phyloP scores from a whole-genome alignment of 2,329 filamentous ascomycete genomes.

The Alternaria novae-zelandiae region DNA sequence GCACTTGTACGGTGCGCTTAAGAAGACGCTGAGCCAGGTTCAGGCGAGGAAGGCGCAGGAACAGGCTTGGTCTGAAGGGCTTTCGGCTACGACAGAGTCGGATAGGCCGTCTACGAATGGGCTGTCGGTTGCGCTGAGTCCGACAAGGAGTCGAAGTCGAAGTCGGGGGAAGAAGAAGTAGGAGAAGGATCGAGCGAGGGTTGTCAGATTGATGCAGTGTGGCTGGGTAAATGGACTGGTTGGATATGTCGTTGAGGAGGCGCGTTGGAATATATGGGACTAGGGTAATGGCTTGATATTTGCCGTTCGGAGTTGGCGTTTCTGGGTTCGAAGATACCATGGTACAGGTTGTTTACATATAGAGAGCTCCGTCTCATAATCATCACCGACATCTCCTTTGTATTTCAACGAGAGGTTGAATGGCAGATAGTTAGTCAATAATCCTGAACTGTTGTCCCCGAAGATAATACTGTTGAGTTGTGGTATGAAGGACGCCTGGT shows the following conservation, averaged over 20 bases:
- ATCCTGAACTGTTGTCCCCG: too few relatives aligned
- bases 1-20: constrained; percentile 44
- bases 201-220: not conserved
- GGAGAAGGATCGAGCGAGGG: not conserved
- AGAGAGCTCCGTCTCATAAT: too few relatives aligned
- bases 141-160: not conserved
- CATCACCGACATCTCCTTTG: too few relatives aligned
- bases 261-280: not conserved
- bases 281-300: not conserved
- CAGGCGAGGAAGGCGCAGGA: constrained; percentile 38
- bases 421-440: too few relatives aligned
- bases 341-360: not conserved
- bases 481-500: too few relatives aligned
- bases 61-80: constrained; percentile 28
- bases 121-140: not conserved
- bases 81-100: not conserved
- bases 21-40: constrained; percentile 43
- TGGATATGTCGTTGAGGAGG: too few relatives aligned
- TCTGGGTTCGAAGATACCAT: not conserved
- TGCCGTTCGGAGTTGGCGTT: not conserved
- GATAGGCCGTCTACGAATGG: not conserved
- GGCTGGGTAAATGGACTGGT: not conserved
- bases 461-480: too few relatives aligned
- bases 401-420: too few relatives aligned
- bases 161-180: not conserved